Conservation (phyloP, 2,329 filamentous ascomycete species). For the Ophiostoma triangulosporum region DNA sequence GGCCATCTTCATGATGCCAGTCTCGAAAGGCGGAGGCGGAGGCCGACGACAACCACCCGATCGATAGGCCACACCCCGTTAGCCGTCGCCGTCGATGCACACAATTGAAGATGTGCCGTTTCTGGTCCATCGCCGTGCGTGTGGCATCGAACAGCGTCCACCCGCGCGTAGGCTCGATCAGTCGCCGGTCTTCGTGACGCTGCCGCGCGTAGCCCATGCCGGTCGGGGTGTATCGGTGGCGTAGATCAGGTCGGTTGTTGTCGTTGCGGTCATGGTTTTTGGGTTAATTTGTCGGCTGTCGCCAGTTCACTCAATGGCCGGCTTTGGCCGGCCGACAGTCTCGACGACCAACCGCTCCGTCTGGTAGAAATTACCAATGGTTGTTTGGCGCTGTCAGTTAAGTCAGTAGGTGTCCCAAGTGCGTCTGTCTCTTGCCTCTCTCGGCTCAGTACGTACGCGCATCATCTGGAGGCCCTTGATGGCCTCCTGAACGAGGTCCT, state of each 20-base stretch:
- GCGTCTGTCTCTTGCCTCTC: neutral
- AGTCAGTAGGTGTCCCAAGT: neutral
- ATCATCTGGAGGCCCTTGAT: constrained; percentile 74
- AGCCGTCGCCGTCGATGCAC: too few species aligned
- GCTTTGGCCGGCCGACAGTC: constrained; percentile 12
- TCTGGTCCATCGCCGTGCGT: too few species aligned
- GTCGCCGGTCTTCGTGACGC: too few species aligned
- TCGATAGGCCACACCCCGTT: too few species aligned
- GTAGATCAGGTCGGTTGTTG: neutral
- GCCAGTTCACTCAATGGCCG: neutral
- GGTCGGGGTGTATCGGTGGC: too few species aligned
- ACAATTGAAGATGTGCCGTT: too few species aligned
- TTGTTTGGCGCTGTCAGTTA: constrained; percentile 61
- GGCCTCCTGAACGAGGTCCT: constrained; percentile 82
- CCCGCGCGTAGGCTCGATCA: too few species aligned
- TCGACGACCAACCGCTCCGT: constrained; percentile 86
- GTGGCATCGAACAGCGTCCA: too few species aligned
- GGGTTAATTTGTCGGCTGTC: neutral
- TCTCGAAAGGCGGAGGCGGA: too few species aligned
- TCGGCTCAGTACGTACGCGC: constrained; percentile 65
- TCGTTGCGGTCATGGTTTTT: neutral
- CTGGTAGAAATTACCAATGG: constrained; percentile 91
- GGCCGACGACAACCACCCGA: too few species aligned
- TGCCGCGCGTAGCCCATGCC: too few species aligned
- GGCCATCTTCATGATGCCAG: too few species aligned